Conservation (phyloP, 2,329 filamentous ascomycete genomes). For the Aspergillus chevalieri region DNA sequence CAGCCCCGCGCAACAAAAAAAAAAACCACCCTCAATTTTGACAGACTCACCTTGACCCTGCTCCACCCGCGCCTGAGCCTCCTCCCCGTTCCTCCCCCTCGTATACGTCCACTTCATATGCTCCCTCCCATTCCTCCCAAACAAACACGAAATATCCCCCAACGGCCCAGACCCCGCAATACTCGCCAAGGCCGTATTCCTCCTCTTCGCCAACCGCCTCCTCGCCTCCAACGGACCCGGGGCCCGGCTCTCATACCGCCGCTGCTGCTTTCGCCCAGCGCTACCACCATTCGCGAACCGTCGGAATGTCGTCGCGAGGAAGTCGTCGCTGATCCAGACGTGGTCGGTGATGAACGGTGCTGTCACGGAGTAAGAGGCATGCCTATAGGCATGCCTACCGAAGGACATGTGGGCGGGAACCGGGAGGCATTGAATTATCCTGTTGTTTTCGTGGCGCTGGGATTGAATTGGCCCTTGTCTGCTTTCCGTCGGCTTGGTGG, state of each 20-base stretch:
- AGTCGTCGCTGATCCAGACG: conserved; percentile 43
- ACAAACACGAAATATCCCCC: conserved; percentile 36
- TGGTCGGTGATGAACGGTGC: conserved; percentile 23
- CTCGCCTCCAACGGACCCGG: conserved; percentile 59
- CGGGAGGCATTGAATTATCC: conserved; percentile 20
- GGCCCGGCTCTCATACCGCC: conserved; percentile 54
- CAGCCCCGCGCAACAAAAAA: neutral
- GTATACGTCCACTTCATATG: conserved; percentile 32
- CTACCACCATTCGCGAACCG: conserved; percentile 32
- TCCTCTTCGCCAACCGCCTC: conserved; percentile 49
- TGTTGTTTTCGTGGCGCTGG: conserved; percentile 4
- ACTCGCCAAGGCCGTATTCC: conserved; percentile 47
- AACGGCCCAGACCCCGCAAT: conserved; percentile 19
- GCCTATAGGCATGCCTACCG: conserved; percentile 37
- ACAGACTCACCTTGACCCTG: neutral
- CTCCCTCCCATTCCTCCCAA: conserved; percentile 35
- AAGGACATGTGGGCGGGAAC: conserved; percentile 34
- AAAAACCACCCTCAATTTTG: neutral
- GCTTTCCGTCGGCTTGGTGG: neutral
- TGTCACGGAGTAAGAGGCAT: conserved; percentile 27
- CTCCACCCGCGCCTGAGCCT: conserved; percentile 12
- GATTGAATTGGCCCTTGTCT: conserved; percentile 4
- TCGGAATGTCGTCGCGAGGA: conserved; percentile 43
- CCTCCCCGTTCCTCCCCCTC: conserved; percentile 14
- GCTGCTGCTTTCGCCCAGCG: conserved; percentile 23